These are phyloP conservation scores for Crithidia sp. DNA, from an alignment of 208 protist species.

Conservation along the genomic window DNA sequence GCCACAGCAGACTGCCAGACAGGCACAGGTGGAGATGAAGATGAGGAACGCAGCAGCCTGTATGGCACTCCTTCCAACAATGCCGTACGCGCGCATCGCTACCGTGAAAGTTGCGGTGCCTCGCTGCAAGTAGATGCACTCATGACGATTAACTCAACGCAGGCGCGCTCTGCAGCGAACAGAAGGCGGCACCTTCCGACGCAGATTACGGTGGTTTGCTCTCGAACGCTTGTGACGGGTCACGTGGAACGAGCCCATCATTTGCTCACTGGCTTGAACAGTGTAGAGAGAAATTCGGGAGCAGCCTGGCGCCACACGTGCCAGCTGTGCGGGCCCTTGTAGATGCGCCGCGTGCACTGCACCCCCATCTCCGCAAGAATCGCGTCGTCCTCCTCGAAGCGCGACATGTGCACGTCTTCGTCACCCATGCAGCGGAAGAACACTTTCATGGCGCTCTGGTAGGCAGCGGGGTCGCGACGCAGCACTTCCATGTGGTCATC, in stretches of 20 bases:
- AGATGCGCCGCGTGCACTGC: constrained; percentile 31
- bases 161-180: no score
- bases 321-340: constrained; percentile 40
- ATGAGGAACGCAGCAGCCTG: no score
- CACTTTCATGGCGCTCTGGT: constrained; percentile 29
- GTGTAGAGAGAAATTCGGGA: constrained; percentile 30
- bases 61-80: no score
- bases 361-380: constrained; percentile 35
- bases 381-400: constrained; percentile 35
- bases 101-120: no score
- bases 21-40: no score
- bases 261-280: constrained; percentile 15
- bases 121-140: no score
- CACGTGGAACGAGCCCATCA: background rate
- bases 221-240: no score
- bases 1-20: no score
- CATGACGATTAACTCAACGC: no score
- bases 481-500: constrained; percentile 32
- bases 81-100: no score
- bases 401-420: constrained; percentile 13
- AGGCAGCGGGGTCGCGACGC: constrained; percentile 14
- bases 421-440: constrained; percentile 40
- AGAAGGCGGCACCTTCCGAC: no score
- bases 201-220: no score
- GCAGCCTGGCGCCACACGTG: constrained; percentile 40